These are phyloP conservation scores for Vitis vinifera DNA, from an alignment of 164 flowering plant genomes.

Conservation along the genomic window ASM3070453v1 NC_081823.1:9012001-9012500, in stretches of 20 bases:
- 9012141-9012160: too few species aligned
- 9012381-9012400: not conserved
- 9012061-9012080: constrained; percentile 9
- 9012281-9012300: constrained; percentile 9
- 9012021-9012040: constrained; percentile 5
- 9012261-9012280: constrained; percentile 14
- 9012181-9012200: too few species aligned
- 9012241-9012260: constrained; percentile 14
- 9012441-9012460: too few species aligned
- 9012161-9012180: too few species aligned
- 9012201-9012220: not conserved
- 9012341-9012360: constrained; percentile 3
- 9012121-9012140: too few species aligned
- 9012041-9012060: constrained; percentile 7
- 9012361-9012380: not conserved
- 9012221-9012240: constrained; percentile 16
- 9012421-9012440: too few species aligned
- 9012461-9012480: too few species aligned
- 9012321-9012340: constrained; percentile 9
- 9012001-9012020: not conserved
- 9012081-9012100: too few species aligned
- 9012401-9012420: not conserved
- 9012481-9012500: too few species aligned
- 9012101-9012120: too few species aligned
- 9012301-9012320: constrained; percentile 12